Evolutionary conservation across 768 basidiomycete species (phyloP).

Genomic region (Paxillus rubicundulus): DNA sequence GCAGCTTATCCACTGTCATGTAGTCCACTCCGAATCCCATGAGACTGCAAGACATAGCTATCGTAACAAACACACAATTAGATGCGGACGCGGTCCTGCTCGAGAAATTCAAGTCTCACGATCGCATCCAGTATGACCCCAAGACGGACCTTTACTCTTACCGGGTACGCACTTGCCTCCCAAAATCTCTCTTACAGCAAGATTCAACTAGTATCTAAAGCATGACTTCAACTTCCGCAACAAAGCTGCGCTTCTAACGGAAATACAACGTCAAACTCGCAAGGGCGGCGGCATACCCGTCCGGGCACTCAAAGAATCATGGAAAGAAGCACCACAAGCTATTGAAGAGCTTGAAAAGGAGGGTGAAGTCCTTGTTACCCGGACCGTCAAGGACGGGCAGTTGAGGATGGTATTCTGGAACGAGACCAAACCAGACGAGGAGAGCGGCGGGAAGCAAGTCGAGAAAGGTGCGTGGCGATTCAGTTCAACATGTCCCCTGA

Average conservation of each 20-base stretch:
- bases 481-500: constrained; percentile 1
- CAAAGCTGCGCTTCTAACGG: constrained; percentile 78
- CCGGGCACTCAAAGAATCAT: constrained; percentile 82
- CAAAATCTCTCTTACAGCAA: neutral
- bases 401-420: constrained; percentile 89
- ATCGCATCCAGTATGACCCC: constrained; percentile 73
- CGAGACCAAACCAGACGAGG: constrained; percentile 76
- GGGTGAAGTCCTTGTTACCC: constrained; percentile 84
- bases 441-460: constrained; percentile 64
- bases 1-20: constrained; percentile 5
- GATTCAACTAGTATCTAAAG: constrained; percentile 37
- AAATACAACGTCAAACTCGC: constrained; percentile 82
- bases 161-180: constrained; percentile 49
- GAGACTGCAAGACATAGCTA: constrained; percentile 84
- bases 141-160: constrained; percentile 87
- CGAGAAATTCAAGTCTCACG: constrained; percentile 81
- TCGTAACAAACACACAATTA: constrained; percentile 74
- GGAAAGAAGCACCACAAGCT: constrained; percentile 81
- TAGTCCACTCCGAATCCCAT: constrained; percentile 75
- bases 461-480: constrained; percentile 63
- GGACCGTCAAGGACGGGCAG: constrained; percentile 80
- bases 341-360: constrained; percentile 90
- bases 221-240: constrained; percentile 85
- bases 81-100: constrained; percentile 68
- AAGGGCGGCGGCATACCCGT: constrained; percentile 85